Evolutionary conservation across 2,329 filamentous ascomycete species (phyloP).

Genomic region (Sclerotinia trifoliorum): DNA sequence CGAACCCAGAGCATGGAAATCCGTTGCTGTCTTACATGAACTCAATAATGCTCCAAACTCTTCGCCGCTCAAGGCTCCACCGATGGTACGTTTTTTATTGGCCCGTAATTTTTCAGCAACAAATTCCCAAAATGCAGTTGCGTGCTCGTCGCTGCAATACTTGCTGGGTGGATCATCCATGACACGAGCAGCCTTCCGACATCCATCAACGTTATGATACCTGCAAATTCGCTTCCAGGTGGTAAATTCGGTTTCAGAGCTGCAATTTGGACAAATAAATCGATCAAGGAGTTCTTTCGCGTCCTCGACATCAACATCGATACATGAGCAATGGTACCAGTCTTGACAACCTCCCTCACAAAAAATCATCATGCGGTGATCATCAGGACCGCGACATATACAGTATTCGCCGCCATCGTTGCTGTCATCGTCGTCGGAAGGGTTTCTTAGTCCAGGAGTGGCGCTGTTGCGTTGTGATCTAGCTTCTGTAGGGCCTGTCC

Average conservation of each 20-base stretch:
- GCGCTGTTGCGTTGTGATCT: slow-evolving; percentile 26
- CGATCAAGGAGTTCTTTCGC: slow-evolving; percentile 38
- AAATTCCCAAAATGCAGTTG: slow-evolving; percentile 30
- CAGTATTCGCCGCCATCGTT: slow-evolving; percentile 40
- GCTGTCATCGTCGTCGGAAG: slow-evolving; percentile 34
- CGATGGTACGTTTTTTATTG: slow-evolving; percentile 34
- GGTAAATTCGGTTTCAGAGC: slow-evolving; percentile 31
- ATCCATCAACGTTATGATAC: slow-evolving; percentile 32
- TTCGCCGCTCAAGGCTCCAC: slow-evolving; percentile 33
- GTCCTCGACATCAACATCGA: slow-evolving; percentile 36
- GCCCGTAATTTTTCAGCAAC: slow-evolving; percentile 28
- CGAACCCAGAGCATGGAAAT: slow-evolving; percentile 34
- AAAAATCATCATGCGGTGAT: slow-evolving; percentile 40
- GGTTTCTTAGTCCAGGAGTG: slow-evolving; percentile 23
- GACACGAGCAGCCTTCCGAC: slow-evolving; percentile 37
- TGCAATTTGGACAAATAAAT: slow-evolving; percentile 39
- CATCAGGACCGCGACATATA: slow-evolving; percentile 38
- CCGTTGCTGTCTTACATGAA: slow-evolving; percentile 25
- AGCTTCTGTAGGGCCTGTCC: slow-evolving; percentile 19
- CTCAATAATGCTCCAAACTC: slow-evolving; percentile 33
- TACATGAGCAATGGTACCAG: slow-evolving; percentile 40
- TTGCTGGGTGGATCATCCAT: slow-evolving; percentile 36
- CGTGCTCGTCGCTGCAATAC: slow-evolving; percentile 39
- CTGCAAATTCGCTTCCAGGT: slow-evolving; percentile 40
- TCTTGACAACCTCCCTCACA: slow-evolving; percentile 40